A percentile compares a stretch with the other conserved stretches of the same genome.
Evolutionary conservation across 2,329 filamentous ascomycete species (phyloP).

Genomic region (Claviceps quebecensis): DNA sequence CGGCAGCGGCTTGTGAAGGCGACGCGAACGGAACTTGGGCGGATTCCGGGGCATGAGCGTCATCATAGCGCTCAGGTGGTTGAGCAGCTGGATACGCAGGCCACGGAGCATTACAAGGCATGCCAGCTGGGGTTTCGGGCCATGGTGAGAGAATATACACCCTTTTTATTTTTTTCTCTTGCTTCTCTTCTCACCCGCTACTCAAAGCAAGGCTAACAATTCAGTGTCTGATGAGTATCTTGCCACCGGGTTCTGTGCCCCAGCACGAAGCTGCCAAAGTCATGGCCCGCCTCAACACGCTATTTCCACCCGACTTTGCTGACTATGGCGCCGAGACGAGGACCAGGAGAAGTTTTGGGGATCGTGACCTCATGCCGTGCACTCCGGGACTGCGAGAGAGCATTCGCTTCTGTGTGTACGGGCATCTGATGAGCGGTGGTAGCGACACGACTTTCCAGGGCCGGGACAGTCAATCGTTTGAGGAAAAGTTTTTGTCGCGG

Average conservation of each 20-base stretch:
- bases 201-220: background rate
- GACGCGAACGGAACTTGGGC: constrained; percentile 10
- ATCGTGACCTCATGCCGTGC: constrained; percentile 16
- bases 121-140: constrained; percentile 21
- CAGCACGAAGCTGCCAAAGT: constrained; percentile 10
- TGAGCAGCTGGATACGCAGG: constrained; percentile 17
- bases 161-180: background rate
- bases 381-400: constrained; percentile 19
- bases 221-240: constrained; percentile 2
- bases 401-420: constrained; percentile 21
- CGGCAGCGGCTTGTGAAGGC: constrained; percentile 15
- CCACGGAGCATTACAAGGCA: constrained; percentile 15
- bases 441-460: constrained; percentile 8
- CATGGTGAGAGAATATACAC: constrained; percentile 13
- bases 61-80: constrained; percentile 11
- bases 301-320: constrained; percentile 17
- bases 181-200: background rate
- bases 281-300: constrained; percentile 22
- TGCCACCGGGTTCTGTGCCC: constrained; percentile 1
- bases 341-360: constrained; percentile 6
- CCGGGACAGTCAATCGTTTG: constrained; percentile 12
- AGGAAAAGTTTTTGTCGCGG: constrained; percentile 19
- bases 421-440: constrained; percentile 17
- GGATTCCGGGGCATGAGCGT: constrained; percentile 4
- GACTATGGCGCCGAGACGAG: constrained; percentile 8